Conservation (phyloP, 2,329 filamentous ascomycete genomes). For the Botrytis galanthina region DNA sequence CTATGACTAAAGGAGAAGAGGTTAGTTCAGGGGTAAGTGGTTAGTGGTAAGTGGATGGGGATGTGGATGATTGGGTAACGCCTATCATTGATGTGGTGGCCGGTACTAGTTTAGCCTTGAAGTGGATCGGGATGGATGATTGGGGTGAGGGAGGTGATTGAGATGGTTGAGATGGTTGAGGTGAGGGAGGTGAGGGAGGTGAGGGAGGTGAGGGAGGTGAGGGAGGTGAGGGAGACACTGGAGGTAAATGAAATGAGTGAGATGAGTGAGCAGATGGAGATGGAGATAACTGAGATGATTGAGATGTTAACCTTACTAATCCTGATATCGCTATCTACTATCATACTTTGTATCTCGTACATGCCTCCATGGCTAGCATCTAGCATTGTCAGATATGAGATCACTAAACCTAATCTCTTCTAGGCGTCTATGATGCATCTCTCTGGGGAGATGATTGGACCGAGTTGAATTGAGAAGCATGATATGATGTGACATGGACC, state of each 20-base stretch:
- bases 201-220: no score
- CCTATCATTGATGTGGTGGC: neutral
- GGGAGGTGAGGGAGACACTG: no score
- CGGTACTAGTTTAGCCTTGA: neutral
- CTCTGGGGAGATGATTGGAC: neutral
- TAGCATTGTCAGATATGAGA: neutral
- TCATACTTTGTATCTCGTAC: neutral
- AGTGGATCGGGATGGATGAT: neutral
- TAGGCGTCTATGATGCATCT: neutral
- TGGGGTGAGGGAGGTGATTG: no score
- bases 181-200: no score
- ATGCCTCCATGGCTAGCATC: neutral
- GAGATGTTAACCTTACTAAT: neutral
- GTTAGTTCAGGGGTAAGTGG: neutral
- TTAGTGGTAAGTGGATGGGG: neutral
- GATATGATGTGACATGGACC: neutral
- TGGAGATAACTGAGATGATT: neutral
- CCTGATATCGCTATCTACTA: neutral
- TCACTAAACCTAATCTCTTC: conserved; percentile 6
- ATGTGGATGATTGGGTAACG: neutral
- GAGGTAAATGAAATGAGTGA: neutral
- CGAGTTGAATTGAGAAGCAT: neutral
- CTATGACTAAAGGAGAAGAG: neutral
- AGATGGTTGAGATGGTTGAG: no score
- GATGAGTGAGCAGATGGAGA: neutral